Evolutionary conservation across 2,329 filamentous ascomycete species (phyloP), one percentile per base, ranked within the genome.

Genomic region (Lachnellula occidentalis): DNA sequence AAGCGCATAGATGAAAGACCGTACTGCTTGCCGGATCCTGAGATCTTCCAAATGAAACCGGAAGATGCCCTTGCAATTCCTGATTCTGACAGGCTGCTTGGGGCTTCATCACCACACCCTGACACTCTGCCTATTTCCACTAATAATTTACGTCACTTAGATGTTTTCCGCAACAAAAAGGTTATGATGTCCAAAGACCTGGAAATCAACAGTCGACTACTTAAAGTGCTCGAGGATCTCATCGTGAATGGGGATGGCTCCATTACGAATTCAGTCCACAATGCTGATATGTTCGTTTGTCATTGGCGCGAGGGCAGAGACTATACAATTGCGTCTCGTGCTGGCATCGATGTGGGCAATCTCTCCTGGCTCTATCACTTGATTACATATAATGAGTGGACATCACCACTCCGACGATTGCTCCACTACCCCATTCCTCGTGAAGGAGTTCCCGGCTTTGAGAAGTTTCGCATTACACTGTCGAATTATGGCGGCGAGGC

Each of bases 401-500:
- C 89, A 1, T 92, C 88, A 12, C 92, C 94, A 0, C 76, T 91
- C 55, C 83, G 84, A 43, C 85, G 90, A 48, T 78, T 97, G 31
- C 76, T 99, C 22, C 94, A 99, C 68, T 99, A 99, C 62, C 94
- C 94, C 0, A 69, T 95, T 14, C 88, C 92, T 5, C 82, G 80
- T 46, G 70, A 85, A 8, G 89, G 90, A 1, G 84, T 99, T 36
- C 82, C 86, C 0, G 92, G 90, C 0, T 96, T 99, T 67, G 71
- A 87, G 55, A 76, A 80, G 7, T 77, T 88, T 69, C 83, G 80
- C 50, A 94, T 99, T 65, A 96, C 91, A 54, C 78, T 99, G 5
- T 97, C 94, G 5, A 99, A 97, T 70, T 99, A 99, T 68, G 90
- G 90, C 45, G 94, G 94, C 34, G 94, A 99, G 70, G 90, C 94